phyloP scores from a whole-genome alignment of 2,329 filamentous ascomycete species.

The Botrytis sinoallii region DNA sequence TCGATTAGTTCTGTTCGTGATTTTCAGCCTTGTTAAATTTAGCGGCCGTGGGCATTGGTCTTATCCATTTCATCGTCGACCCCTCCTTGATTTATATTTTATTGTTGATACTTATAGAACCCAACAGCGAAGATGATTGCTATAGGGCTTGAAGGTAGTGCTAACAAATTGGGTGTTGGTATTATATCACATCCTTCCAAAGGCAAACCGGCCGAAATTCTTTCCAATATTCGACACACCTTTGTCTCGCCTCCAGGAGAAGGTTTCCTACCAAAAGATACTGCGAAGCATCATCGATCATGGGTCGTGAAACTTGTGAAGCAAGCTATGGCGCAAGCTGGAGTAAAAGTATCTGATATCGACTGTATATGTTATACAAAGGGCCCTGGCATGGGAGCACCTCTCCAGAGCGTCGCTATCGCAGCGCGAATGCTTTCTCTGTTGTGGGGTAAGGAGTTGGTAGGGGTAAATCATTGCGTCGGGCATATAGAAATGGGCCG shows the following conservation, averaged over 20 bases:
- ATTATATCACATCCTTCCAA: conserved; percentile 73
- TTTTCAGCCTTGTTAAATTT: conserved; percentile 16
- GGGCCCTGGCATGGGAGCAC: conserved; percentile 95
- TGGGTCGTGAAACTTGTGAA: conserved; percentile 83
- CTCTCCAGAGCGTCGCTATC: conserved; percentile 80
- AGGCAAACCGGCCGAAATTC: conserved; percentile 57
- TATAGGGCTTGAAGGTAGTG: conserved; percentile 82
- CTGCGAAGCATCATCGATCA: conserved; percentile 82
- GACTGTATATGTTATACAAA: conserved; percentile 95
- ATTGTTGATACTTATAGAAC: neutral
- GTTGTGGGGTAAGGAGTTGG: conserved; percentile 83
- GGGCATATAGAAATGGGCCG: conserved; percentile 99
- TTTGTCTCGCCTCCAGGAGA: conserved; percentile 88
- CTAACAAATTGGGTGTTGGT: conserved; percentile 96
- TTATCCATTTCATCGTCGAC: conserved; percentile 1
- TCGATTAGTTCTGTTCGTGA: conserved; percentile 14
- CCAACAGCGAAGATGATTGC: conserved; percentile 52
- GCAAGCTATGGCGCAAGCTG: conserved; percentile 70
- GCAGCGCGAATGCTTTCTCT: conserved; percentile 77
- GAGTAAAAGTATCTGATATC: conserved; percentile 60
- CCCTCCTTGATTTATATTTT: conserved; percentile 1
- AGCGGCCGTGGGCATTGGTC: neutral
- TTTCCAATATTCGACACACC: conserved; percentile 92
- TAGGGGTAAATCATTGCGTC: conserved; percentile 97
- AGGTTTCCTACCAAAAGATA: conserved; percentile 95